phyloP scores from a whole-genome alignment of 768 basidiomycete genomes.

The Trametopsis cervina region DNA sequence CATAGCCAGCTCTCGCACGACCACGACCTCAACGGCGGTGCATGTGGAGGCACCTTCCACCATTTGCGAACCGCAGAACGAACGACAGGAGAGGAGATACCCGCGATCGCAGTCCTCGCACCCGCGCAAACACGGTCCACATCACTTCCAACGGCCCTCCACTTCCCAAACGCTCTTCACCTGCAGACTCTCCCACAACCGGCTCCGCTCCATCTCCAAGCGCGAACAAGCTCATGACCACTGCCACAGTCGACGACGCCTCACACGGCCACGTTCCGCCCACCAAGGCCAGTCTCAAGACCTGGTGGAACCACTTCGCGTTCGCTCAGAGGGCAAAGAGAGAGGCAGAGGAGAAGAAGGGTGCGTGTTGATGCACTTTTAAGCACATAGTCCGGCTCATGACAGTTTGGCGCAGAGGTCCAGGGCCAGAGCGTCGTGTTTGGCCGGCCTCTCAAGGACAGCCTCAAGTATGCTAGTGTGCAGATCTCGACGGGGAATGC shows the following conservation, averaged over 20 bases:
- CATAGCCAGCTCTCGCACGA: conserved; percentile 4
- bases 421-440: conserved; percentile 55
- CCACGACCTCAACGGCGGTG: conserved; percentile 6
- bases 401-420: conserved; percentile 19
- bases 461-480: conserved; percentile 80
- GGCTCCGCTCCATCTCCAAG: conserved; percentile 3
- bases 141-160: conserved; percentile 4
- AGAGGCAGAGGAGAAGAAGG: conserved; percentile 36
- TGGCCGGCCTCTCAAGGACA: conserved; percentile 77
- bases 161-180: background rate
- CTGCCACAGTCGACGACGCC: conserved; percentile 10
- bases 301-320: conserved; percentile 80
- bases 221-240: conserved; percentile 9
- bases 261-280: conserved; percentile 10
- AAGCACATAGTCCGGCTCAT: background rate
- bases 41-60: conserved; percentile 16
- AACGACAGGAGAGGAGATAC: conserved; percentile 10
- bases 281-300: conserved; percentile 40
- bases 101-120: conserved; percentile 9
- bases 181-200: background rate
- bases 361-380: conserved; percentile 24
- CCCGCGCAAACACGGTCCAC: conserved; percentile 12
- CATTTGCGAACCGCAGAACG: conserved; percentile 11
- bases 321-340: conserved; percentile 58
- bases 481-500: conserved; percentile 89